Evolutionary conservation across 2,329 filamentous ascomycete species (phyloP).

Genomic region (Cercospora berteroae): DNA sequence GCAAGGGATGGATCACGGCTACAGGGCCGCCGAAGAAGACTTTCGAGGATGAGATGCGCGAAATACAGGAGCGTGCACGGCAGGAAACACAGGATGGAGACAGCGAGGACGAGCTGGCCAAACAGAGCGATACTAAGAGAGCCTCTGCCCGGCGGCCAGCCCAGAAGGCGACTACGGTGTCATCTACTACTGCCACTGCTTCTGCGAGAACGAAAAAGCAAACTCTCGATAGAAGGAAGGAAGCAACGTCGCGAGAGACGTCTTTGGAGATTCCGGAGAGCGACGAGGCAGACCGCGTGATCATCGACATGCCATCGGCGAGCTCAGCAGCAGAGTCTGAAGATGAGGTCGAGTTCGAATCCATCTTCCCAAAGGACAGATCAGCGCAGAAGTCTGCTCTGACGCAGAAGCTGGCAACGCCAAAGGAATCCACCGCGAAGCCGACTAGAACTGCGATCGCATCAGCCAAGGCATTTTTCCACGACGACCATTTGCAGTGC

Average conservation of each 20-base stretch:
- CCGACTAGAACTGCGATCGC: slow-evolving; percentile 11
- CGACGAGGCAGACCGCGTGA: slow-evolving; percentile 13
- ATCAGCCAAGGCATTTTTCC: slow-evolving; percentile 12
- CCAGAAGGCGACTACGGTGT: neutral
- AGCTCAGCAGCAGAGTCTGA: neutral
- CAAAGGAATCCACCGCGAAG: slow-evolving; percentile 14
- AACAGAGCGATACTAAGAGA: slow-evolving; percentile 3
- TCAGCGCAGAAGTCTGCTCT: neutral
- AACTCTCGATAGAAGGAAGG: slow-evolving; percentile 5
- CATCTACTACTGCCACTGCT: neutral
- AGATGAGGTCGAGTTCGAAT: slow-evolving; percentile 1
- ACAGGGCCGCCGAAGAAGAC: slow-evolving; percentile 31
- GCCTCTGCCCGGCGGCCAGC: slow-evolving; percentile 4
- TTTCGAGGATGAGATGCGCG: slow-evolving; percentile 37
- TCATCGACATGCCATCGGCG: slow-evolving; percentile 18
- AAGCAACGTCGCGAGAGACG: neutral
- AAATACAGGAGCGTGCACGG: slow-evolving; percentile 30
- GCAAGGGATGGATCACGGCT: slow-evolving; percentile 14
- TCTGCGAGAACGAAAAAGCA: neutral
- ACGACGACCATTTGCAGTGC: slow-evolving; percentile 19
- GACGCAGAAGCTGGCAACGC: slow-evolving; percentile 1
- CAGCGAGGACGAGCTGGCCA: slow-evolving; percentile 23
- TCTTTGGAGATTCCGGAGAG: slow-evolving; percentile 9
- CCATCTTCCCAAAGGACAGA: neutral
- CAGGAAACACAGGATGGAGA: slow-evolving; percentile 23